Percentiles rank a stretch among this genome's conserved stretches.
Evolutionary conservation across 2,329 filamentous ascomycete species (phyloP).

Genomic region (Neurospora sp.): DNA sequence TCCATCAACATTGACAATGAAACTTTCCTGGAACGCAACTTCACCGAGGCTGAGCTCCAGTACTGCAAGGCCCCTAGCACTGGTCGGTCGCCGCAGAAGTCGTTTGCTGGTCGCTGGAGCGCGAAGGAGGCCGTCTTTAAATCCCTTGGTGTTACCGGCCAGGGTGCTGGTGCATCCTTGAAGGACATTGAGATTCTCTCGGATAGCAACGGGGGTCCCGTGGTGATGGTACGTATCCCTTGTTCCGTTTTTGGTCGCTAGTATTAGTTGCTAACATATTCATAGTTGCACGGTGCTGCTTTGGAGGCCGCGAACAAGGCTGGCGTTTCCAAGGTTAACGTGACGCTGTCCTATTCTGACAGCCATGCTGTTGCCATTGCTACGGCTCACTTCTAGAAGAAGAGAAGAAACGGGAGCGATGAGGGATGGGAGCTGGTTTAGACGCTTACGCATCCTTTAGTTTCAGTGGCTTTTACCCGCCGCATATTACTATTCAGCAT

Average conservation of each 20-base stretch:
- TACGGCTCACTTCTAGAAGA: slow-evolving; percentile 61
- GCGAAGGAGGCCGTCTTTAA: slow-evolving; percentile 99
- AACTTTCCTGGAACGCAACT: slow-evolving; percentile 91
- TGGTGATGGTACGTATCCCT: slow-evolving; percentile 61
- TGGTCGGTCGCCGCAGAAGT: slow-evolving; percentile 68
- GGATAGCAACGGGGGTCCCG: slow-evolving; percentile 72
- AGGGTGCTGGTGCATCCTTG: slow-evolving; percentile 80
- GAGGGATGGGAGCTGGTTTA: background rate
- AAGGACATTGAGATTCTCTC: slow-evolving; percentile 90
- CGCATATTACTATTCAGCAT: background rate
- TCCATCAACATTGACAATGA: slow-evolving; percentile 89
- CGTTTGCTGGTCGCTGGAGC: slow-evolving; percentile 91
- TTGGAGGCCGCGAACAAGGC: slow-evolving; percentile 74
- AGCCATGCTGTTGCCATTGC: slow-evolving; percentile 91
- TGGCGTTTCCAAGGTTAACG: slow-evolving; percentile 77
- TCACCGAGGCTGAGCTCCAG: slow-evolving; percentile 70
- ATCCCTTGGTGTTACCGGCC: slow-evolving; percentile 76
- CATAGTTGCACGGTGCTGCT: slow-evolving; percentile 77
- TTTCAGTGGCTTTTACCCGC: background rate
- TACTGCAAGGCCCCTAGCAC: slow-evolving; percentile 64
- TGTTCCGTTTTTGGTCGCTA: background rate
- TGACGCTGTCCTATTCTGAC: slow-evolving; percentile 95
- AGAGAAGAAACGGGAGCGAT: background rate
- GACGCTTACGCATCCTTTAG: background rate
- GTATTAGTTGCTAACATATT: slow-evolving; percentile 26